These are phyloP conservation scores for Pilasporangium apinafurcum DNA, from an alignment of 352 stramenopile species.

Conservation along the genomic window DNA sequence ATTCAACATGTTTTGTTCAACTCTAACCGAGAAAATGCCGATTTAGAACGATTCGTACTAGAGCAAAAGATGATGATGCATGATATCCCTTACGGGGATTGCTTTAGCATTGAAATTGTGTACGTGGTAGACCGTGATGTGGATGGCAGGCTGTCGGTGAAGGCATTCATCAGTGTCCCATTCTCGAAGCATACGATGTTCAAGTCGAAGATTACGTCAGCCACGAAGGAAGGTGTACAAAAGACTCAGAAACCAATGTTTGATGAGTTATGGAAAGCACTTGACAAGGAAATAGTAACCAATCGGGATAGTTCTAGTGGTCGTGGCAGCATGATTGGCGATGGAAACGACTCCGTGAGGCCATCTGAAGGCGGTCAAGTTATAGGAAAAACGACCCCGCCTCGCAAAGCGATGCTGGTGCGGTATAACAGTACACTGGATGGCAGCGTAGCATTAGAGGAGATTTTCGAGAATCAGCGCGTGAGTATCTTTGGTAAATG, in stretches of 20 bases:
- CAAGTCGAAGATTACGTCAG: constrained; percentile 77
- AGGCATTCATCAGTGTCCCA: constrained; percentile 62
- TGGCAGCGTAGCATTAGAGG: constrained; percentile 70
- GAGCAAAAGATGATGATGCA: constrained; percentile 61
- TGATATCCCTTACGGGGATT: constrained; percentile 79
- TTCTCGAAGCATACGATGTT: constrained; percentile 86
- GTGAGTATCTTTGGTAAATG: constrained; percentile 86
- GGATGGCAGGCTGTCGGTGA: constrained; percentile 24
- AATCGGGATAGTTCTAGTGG: not conserved
- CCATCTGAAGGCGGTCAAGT: constrained; percentile 8
- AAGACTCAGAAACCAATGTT: constrained; percentile 56
- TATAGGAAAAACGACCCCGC: constrained; percentile 9
- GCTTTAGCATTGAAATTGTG: constrained; percentile 68
- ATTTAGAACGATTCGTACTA: constrained; percentile 40
- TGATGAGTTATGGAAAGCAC: constrained; percentile 37
- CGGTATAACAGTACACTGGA: constrained; percentile 66
- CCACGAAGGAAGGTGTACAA: constrained; percentile 52
- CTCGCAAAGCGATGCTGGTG: constrained; percentile 24
- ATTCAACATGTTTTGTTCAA: constrained; percentile 47
- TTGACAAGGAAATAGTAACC: constrained; percentile 17
- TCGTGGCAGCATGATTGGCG: not conserved
- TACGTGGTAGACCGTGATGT: constrained; percentile 39
- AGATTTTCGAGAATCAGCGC: constrained; percentile 87
- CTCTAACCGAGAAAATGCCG: constrained; percentile 22
- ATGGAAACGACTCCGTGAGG: not conserved